Conservation (phyloP, 1,284 basidiomycete species). For the Tilletia walkeri region DNA sequence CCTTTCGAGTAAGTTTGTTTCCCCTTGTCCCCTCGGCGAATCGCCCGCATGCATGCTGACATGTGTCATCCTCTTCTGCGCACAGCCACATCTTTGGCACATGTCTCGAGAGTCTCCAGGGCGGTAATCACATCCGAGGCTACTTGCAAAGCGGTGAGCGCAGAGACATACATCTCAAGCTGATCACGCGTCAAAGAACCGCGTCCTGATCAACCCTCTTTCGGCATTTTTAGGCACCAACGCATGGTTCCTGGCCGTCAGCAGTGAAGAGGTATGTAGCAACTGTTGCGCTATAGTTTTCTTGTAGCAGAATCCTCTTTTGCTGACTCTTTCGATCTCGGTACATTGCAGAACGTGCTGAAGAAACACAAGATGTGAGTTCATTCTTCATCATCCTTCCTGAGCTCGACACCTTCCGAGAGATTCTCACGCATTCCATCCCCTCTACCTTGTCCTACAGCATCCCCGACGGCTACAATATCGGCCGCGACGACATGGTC, state of each 20-base stretch:
- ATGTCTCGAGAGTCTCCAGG: conserved; percentile 23
- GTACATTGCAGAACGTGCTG: not conserved
- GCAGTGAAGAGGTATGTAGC: not conserved
- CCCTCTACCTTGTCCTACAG: not conserved
- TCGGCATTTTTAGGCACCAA: not conserved
- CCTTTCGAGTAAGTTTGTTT: conserved; percentile 20
- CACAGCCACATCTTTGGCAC: conserved; percentile 25
- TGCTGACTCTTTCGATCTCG: no score
- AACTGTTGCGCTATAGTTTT: no score
- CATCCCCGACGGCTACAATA: not conserved
- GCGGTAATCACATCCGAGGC: conserved; percentile 26
- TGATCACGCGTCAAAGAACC: no score
- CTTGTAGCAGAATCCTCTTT: no score
- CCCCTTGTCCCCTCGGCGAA: no score
- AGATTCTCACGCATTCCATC: no score
- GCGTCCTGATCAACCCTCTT: no score
- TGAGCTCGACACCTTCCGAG: no score
- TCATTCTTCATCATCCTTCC: no score
- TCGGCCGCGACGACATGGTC: not conserved
- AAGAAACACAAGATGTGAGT: not conserved
- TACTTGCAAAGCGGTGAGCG: conserved; percentile 33
- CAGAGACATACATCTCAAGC: conserved; percentile 17
- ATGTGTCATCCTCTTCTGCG: no score
- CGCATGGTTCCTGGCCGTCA: conserved; percentile 4
- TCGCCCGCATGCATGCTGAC: no score